A percentile compares a stretch with the other conserved stretches of the same genome.
Evolutionary conservation across 805 yeast genomes (phyloP).

Genomic region (Zygosaccharomyces rouxii): DNA sequence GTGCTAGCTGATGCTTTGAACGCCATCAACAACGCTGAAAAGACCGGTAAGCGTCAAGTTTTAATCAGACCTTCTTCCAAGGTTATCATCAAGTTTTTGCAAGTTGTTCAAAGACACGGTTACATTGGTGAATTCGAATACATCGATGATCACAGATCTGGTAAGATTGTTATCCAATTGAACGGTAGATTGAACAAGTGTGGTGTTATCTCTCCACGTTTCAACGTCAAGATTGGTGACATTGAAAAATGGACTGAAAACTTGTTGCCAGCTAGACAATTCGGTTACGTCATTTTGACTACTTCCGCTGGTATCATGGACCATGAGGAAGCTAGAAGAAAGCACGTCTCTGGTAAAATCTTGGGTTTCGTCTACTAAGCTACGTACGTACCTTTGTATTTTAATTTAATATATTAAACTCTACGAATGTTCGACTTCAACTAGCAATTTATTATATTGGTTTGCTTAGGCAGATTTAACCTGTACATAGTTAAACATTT

Average conservation of each 20-base stretch:
- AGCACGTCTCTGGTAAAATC: slow-evolving; percentile 98
- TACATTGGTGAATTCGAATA: slow-evolving; percentile 98
- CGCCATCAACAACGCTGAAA: slow-evolving; percentile 98
- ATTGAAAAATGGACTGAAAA: slow-evolving; percentile 98
- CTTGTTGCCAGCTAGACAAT: slow-evolving; percentile 98
- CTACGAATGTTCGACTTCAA: not conserved
- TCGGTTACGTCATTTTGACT: slow-evolving; percentile 95
- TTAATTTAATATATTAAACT: slow-evolving; percentile 1
- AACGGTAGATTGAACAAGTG: slow-evolving; percentile 98
- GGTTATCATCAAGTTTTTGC: slow-evolving; percentile 94
- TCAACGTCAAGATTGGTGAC: slow-evolving; percentile 92
- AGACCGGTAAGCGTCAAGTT: slow-evolving; percentile 98
- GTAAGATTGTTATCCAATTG: slow-evolving; percentile 92
- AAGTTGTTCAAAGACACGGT: slow-evolving; percentile 97
- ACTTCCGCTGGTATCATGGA: slow-evolving; percentile 99
- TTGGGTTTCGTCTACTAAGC: slow-evolving; percentile 93
- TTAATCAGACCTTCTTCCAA: slow-evolving; percentile 97
- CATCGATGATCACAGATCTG: slow-evolving; percentile 98
- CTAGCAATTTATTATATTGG: no score
- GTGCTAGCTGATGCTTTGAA: slow-evolving; percentile 98
- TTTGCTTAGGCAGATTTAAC: no score
- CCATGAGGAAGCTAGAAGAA: slow-evolving; percentile 99
- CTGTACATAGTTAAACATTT: no score
- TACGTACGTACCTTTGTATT: slow-evolving; percentile 9
- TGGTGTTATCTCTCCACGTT: slow-evolving; percentile 98